Conservation (phyloP, 371 early-diverging fungal species). For the Choanephora cucurbitarum region DNA sequence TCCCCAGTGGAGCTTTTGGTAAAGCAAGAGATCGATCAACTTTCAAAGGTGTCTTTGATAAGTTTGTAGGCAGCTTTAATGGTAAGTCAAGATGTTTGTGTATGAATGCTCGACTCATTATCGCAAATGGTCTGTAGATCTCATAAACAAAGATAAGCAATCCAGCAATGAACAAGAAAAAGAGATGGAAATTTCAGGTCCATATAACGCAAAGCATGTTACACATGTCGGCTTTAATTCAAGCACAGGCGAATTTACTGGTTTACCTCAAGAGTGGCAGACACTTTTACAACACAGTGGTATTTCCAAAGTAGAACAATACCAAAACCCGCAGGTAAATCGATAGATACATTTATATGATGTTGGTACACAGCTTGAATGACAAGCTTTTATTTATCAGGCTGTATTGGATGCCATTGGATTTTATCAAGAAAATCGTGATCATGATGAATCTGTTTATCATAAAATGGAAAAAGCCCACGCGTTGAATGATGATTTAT, state of each 20-base stretch:
- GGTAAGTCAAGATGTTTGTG: constrained; percentile 30
- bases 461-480: constrained; percentile 82
- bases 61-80: constrained; percentile 62
- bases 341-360: too few species aligned
- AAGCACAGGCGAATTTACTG: constrained; percentile 93
- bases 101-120: neutral
- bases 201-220: constrained; percentile 95
- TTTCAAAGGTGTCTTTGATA: constrained; percentile 71
- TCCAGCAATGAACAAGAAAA: constrained; percentile 49
- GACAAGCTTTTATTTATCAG: constrained; percentile 23
- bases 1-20: constrained; percentile 30
- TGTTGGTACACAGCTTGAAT: too few species aligned
- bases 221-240: constrained; percentile 94
- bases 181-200: constrained; percentile 90
- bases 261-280: constrained; percentile 95
- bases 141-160: constrained; percentile 57
- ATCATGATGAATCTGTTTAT: constrained; percentile 79
- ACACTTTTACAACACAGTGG: constrained; percentile 88
- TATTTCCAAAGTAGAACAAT: constrained; percentile 93
- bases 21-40: constrained; percentile 51
- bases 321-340: constrained; percentile 88
- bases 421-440: constrained; percentile 79
- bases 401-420: constrained; percentile 95
- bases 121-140: constrained; percentile 40
- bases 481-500: constrained; percentile 20